Evolutionary conservation across 352 stramenopile genomes (phyloP), one percentile per base, ranked within the genome.

Genomic region (Pythium grandisporangium): DNA sequence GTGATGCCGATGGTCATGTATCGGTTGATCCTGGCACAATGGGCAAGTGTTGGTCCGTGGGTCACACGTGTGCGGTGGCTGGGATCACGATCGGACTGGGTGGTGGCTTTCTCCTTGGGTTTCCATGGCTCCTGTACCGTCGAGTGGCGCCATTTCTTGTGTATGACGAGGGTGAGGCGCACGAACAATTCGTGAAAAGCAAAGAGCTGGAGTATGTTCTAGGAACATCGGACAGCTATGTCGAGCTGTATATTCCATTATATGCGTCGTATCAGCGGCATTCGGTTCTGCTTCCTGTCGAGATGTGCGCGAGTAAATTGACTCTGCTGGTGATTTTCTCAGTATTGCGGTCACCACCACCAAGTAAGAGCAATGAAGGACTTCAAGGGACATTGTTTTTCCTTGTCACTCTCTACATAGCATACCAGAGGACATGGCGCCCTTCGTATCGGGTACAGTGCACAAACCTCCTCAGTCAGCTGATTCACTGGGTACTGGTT

Each of bases 131-230:
- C 5, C 22, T 87, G n/a, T 46, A 44, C 17, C 46, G 35, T 3
- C 52, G 54, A 11, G 78, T 82, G 45, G 23, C 42, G 17, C 13
- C 27, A 10, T 60, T 55, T 6, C 25, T 80, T n/a, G 43, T 61
- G 10, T 55, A 72, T 5, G 33, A 42, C 1, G 50, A 48, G 24
- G 27, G 43, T 5, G 57, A 62, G 4, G 51, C 55, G 2, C 70
- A 87, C 48, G 74, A 87, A 40, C 51, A 45, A 0, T 73, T 79
- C 30, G 3, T 84, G 20, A 45, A 55, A 21, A 39, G 33, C 26
- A 84, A 73, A 13, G 74, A 87, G 40, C 25, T 84, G 2, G 68
- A 76, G 22, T 84, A 61, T 39, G 45, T 83, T 3, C 33, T 87
- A 2, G 53, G 60, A 10, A 71, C 62, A 1, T 87, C 70, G 5